Conservation (phyloP, 2,329 filamentous ascomycete species). For the Aspergillus sp. region DNA sequence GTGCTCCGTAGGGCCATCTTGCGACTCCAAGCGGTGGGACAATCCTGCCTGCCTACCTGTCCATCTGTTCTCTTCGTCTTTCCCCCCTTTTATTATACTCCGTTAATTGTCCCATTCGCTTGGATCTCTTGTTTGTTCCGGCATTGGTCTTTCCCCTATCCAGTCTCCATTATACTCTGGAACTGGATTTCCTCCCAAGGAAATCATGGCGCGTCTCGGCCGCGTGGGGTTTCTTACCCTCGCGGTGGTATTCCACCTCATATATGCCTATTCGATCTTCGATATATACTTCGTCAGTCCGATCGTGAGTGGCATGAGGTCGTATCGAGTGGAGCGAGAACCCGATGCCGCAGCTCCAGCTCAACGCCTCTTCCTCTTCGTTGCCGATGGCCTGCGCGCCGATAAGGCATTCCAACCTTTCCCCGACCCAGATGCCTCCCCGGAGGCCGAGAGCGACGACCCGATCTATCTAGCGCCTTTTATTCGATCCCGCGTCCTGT, state of each 20-base stretch:
- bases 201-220: conserved; percentile 53
- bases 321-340: conserved; percentile 68
- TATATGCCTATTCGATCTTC: conserved; percentile 95
- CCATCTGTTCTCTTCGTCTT: not conserved
- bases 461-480: conserved; percentile 86
- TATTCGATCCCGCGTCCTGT: conserved; percentile 81
- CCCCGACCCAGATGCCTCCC: conserved; percentile 63
- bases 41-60: not conserved
- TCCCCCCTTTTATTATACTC: not conserved
- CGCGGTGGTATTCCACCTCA: conserved; percentile 86
- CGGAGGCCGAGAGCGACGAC: conserved; percentile 25
- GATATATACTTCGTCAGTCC: conserved; percentile 99
- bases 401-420: conserved; percentile 97
- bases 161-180: not conserved
- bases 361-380: conserved; percentile 86
- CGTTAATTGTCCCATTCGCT: not conserved
- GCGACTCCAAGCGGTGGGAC: not conserved
- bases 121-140: conserved; percentile 18
- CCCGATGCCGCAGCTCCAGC: conserved; percentile 68
- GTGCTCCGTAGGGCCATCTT: not conserved
- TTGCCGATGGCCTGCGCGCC: conserved; percentile 94
- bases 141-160: conserved; percentile 7
- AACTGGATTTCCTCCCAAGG: conserved; percentile 8
- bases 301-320: conserved; percentile 91
- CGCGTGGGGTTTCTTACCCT: conserved; percentile 83